Base-by-base conservation (phyloP, 257 asterid genomes). In the Capsicum pubescens region DNA sequence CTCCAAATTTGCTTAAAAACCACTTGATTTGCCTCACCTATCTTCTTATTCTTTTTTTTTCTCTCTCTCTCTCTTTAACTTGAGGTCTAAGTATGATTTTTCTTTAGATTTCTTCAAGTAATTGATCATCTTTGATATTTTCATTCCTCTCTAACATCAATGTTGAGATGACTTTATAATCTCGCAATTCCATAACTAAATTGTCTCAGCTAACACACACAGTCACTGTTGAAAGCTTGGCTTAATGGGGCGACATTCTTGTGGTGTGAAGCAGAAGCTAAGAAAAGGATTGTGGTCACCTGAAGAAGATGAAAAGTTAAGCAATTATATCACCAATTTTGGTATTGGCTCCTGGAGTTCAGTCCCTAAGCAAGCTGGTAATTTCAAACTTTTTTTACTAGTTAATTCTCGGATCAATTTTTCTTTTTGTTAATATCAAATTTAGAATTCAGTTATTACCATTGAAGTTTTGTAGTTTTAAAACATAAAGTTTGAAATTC, bases 311-410 rank as follows among this genome's bases (percentile, higher is more conserved):
- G 98, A 95, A 66, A 95, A 93, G 14, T 63, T 95, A 36, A 85
- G 79, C 81, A 94, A 89, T 85, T 91, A 91, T 84, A 95, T 93
- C 12, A 91, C 92, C 8, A 86, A 91, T 86, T 95, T 91, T 79
- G 98, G 98, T 1, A 94, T 95, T 64, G 98, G 98, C 15, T 92
- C 98, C 86, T 95, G 99, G 99, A 95, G 99, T 87, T 92, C 99
- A 11, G 99, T 93, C 32, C 98, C 99, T 32, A 93, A 95, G 85
- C 86, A 92, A 48, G 97, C 98, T 76, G 99, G 99, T 95, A 83
- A 50, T 50, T 13, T 12, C 4, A 50, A 1, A 7, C 0, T 7
- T 15, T 44, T 19, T 50, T 74, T 50, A n/a, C 0, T 0, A 42
- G n/a, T 19, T 58, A 59, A 61, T 63, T 63, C 5, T 21, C 69